Conservation (phyloP, 2,329 filamentous ascomycete genomes). For the Immersiporthe knoxdaviesiana region DNA sequence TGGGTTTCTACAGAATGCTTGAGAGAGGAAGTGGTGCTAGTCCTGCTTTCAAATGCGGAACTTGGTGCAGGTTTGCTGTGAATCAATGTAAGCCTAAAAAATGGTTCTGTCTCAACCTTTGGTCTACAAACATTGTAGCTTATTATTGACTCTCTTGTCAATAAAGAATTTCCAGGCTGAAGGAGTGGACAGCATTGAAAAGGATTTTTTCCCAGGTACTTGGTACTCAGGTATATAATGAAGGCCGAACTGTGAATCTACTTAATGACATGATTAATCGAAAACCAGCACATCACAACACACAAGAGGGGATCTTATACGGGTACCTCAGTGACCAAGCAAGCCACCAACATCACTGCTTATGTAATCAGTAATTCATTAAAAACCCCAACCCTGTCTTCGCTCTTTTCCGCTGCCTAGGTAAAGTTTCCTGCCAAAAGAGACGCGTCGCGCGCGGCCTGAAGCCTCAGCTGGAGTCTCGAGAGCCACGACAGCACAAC, state of each 20-base stretch:
- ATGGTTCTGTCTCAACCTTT: not conserved
- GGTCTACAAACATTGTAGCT: no score
- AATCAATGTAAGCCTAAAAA: not conserved
- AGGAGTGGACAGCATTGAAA: not conserved
- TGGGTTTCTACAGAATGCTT: no score
- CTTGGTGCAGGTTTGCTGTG: not conserved
- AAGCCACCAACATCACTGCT: not conserved
- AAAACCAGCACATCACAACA: no score
- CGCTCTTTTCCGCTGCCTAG: not conserved
- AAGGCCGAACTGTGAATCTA: no score
- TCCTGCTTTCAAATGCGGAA: not conserved
- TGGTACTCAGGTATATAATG: no score
- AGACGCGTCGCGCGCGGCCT: conserved; percentile 25
- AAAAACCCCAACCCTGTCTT: conserved; percentile 18
- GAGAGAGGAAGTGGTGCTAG: no score
- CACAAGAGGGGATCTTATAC: not conserved
- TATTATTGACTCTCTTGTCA: not conserved
- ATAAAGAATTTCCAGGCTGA: not conserved
- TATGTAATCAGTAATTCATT: not conserved
- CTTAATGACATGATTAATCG: no score
- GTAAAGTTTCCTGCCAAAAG: conserved; percentile 1
- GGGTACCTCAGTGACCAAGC: no score
- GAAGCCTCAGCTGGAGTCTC: not conserved
- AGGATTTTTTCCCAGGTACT: no score
- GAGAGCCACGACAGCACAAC: not conserved